Evolutionary conservation across 169 alveolate genomes (phyloP).

Genomic region (Cryptosporidium meleagridis): DNA sequence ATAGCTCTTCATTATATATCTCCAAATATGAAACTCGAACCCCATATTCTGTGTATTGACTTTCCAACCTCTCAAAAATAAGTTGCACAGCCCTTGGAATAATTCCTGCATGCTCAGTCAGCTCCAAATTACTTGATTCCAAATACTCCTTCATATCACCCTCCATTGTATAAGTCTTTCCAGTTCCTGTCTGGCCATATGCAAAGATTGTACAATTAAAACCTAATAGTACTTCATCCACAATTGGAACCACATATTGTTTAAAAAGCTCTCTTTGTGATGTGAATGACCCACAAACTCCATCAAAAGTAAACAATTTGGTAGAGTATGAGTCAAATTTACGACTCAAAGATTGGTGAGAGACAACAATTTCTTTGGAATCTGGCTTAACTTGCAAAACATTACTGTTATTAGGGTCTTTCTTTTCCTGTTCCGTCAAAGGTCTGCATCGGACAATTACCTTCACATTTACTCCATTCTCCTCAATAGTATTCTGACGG

Average conservation of each 20-base stretch:
- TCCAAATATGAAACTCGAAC: conserved; percentile 87
- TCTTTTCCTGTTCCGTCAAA: conserved; percentile 82
- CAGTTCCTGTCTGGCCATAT: conserved; percentile 89
- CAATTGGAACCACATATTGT: conserved; percentile 86
- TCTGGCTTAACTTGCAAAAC: conserved; percentile 76
- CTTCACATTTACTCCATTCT: conserved; percentile 80
- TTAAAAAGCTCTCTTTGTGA: conserved; percentile 78
- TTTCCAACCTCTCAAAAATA: conserved; percentile 81
- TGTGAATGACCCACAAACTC: conserved; percentile 80
- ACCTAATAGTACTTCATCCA: conserved; percentile 89
- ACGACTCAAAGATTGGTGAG: conserved; percentile 60
- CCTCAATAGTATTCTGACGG: conserved; percentile 27
- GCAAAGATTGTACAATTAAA: conserved; percentile 90
- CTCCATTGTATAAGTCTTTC: conserved; percentile 87
- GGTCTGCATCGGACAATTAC: conserved; percentile 91
- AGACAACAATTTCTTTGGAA: conserved; percentile 75
- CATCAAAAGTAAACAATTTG: conserved; percentile 82
- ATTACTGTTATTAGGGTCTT: conserved; percentile 81
- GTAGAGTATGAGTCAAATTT: conserved; percentile 71
- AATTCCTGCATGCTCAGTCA: conserved; percentile 81
- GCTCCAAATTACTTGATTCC: conserved; percentile 58
- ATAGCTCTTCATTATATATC: conserved; percentile 87
- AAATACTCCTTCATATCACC: conserved; percentile 80
- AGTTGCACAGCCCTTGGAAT: conserved; percentile 85
- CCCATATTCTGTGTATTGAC: conserved; percentile 83